Conservation (phyloP, 352 stramenopile species). For the Elongisporangium anandrum region DNA sequence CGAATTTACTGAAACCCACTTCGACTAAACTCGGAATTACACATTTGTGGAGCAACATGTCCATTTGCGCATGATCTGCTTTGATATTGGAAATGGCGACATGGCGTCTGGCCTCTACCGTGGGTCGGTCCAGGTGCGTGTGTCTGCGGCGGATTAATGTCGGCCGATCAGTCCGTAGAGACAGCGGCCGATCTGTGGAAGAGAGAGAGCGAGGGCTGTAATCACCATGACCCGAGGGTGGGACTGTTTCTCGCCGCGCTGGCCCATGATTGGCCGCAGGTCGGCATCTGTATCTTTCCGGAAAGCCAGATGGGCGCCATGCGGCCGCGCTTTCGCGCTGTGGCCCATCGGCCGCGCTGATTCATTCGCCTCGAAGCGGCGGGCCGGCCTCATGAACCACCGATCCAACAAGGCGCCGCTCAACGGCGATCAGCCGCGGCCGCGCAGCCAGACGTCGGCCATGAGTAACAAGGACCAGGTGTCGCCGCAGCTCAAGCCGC, state of each 20-base stretch:
- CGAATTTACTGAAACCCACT: neutral
- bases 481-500: conserved; percentile 16
- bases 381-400: conserved; percentile 4
- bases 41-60: too few relatives aligned
- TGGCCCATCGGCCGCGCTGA: too few relatives aligned
- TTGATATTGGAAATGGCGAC: neutral
- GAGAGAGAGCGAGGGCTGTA: neutral
- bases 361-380: neutral
- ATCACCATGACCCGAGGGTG: neutral
- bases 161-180: neutral
- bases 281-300: neutral
- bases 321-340: neutral
- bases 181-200: neutral
- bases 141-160: neutral
- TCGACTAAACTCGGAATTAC: too few relatives aligned
- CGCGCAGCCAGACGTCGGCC: neutral
- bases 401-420: conserved; percentile 13
- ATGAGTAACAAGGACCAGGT: conserved; percentile 8
- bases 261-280: neutral
- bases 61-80: neutral
- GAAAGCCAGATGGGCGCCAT: neutral
- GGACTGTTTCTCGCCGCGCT: neutral
- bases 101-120: neutral
- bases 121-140: neutral
- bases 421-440: conserved; percentile 8